Conservation (phyloP, 495 filamentous ascomycete species). For the Penicillium coffeae region DNA sequence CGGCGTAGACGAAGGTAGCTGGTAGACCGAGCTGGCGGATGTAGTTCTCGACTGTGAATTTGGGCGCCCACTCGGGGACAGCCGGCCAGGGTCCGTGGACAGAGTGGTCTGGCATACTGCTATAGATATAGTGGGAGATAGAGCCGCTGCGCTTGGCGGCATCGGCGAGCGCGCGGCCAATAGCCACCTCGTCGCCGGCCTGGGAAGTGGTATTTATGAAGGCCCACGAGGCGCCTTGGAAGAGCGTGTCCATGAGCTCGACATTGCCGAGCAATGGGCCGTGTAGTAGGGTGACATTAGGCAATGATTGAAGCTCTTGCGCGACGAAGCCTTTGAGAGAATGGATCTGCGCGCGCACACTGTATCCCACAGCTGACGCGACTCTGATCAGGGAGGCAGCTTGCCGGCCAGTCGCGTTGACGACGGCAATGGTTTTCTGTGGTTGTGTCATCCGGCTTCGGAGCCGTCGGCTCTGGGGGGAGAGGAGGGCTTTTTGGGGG, state of each 20-base stretch:
- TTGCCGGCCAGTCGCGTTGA: slow-evolving; percentile 90
- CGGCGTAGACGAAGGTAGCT: slow-evolving; percentile 89
- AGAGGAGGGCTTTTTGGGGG: slow-evolving; percentile 3
- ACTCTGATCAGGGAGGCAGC: slow-evolving; percentile 90
- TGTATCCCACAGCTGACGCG: slow-evolving; percentile 85
- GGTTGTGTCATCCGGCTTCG: slow-evolving; percentile 41
- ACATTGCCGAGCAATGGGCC: slow-evolving; percentile 73
- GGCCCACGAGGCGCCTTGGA: slow-evolving; percentile 77
- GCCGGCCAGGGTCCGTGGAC: slow-evolving; percentile 72
- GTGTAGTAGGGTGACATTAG: slow-evolving; percentile 79
- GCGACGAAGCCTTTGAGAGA: slow-evolving; percentile 78
- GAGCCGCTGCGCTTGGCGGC: slow-evolving; percentile 76
- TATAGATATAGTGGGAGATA: slow-evolving; percentile 90
- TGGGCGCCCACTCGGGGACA: slow-evolving; percentile 85
- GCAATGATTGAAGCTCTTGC: slow-evolving; percentile 71
- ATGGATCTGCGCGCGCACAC: slow-evolving; percentile 83
- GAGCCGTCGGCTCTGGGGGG: background rate
- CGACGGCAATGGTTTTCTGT: slow-evolving; percentile 79
- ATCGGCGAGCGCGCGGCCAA: slow-evolving; percentile 82
- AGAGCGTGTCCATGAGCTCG: slow-evolving; percentile 69
- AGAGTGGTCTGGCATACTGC: slow-evolving; percentile 93
- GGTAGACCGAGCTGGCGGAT: slow-evolving; percentile 77
- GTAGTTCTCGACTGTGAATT: slow-evolving; percentile 89
- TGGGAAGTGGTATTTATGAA: slow-evolving; percentile 97
- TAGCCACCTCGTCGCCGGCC: slow-evolving; percentile 88